Evolutionary conservation across 2,329 filamentous ascomycete genomes (phyloP).

Genomic region (Trichoderma atrobrunneum): DNA sequence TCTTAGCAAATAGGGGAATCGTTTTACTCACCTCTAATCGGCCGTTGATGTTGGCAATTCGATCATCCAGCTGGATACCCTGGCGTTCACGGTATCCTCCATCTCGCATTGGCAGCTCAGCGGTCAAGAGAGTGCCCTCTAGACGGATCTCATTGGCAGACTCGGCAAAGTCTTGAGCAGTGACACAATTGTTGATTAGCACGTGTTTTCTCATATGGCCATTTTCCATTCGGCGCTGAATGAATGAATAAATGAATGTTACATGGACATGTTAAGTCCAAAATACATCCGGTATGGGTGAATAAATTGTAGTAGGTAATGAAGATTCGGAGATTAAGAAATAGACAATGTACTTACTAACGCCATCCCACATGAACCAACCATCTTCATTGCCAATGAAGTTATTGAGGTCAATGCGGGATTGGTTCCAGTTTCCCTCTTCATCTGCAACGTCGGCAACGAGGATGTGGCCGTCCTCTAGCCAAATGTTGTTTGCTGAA

Average conservation of each 20-base stretch:
- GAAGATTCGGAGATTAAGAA: not conserved
- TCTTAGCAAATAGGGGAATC: not conserved
- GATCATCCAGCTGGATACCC: conserved; percentile 19
- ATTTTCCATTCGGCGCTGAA: not conserved
- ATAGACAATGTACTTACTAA: conserved; percentile 13
- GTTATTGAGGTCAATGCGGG: conserved; percentile 15
- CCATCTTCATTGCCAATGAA: conserved; percentile 23
- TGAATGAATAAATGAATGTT: not conserved
- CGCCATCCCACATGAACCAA: conserved; percentile 22
- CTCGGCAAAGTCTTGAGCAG: not conserved
- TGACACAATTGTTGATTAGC: not conserved
- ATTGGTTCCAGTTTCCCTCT: not conserved
- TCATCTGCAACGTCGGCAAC: conserved; percentile 2
- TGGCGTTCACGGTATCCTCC: conserved; percentile 17
- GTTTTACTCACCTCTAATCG: conserved; percentile 13
- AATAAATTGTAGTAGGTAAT: not conserved
- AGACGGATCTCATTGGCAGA: not conserved
- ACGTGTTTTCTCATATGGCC: not conserved
- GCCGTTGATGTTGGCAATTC: conserved; percentile 20
- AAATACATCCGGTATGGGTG: not conserved
- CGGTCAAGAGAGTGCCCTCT: conserved; percentile 2
- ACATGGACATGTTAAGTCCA: not conserved
- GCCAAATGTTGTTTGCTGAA: conserved; percentile 4
- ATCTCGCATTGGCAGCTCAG: conserved; percentile 2
- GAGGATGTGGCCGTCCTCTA: conserved; percentile 21